phyloP scores from a whole-genome alignment of 192 early-diverging fungal genomes.

The Backusella morwellensis region DNA sequence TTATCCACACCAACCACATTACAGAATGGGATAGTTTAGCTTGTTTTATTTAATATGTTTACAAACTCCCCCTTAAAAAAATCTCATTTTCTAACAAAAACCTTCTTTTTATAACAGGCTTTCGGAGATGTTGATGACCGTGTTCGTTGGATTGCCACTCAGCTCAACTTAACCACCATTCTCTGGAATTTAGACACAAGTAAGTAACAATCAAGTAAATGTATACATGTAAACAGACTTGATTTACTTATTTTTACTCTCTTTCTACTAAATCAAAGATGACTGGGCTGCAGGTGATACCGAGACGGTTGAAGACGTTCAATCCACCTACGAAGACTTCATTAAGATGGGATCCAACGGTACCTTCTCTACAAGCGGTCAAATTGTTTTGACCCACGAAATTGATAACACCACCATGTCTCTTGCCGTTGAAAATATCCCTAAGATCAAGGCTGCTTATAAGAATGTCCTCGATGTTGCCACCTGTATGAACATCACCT shows the following conservation, averaged over 20 bases:
- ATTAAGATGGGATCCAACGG: constrained; percentile 36
- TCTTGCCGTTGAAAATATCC: constrained; percentile 38
- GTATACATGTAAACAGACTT: too few relatives aligned
- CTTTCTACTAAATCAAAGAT: background rate
- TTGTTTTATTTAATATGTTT: background rate
- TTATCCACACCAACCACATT: background rate
- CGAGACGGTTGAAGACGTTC: constrained; percentile 16
- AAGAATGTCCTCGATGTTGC: constrained; percentile 35
- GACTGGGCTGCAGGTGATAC: constrained; percentile 30
- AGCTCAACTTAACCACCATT: constrained; percentile 41
- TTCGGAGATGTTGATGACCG: constrained; percentile 61
- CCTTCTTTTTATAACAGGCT: constrained; percentile 17
- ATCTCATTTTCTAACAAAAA: background rate
- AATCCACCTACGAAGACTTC: constrained; percentile 18
- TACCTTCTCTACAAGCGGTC: constrained; percentile 21
- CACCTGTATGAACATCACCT: constrained; percentile 38
- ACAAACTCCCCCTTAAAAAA: background rate
- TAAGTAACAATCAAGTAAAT: too few relatives aligned
- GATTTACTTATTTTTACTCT: too few relatives aligned
- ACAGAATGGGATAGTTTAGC: background rate
- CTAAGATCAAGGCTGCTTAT: constrained; percentile 39
- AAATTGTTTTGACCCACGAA: constrained; percentile 44
- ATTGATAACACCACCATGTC: constrained; percentile 39
- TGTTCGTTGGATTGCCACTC: constrained; percentile 50
- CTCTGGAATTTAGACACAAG: constrained; percentile 36